Conservation (phyloP, 164 flowering plant genomes). For the Liquidambar formosana region DNA sequence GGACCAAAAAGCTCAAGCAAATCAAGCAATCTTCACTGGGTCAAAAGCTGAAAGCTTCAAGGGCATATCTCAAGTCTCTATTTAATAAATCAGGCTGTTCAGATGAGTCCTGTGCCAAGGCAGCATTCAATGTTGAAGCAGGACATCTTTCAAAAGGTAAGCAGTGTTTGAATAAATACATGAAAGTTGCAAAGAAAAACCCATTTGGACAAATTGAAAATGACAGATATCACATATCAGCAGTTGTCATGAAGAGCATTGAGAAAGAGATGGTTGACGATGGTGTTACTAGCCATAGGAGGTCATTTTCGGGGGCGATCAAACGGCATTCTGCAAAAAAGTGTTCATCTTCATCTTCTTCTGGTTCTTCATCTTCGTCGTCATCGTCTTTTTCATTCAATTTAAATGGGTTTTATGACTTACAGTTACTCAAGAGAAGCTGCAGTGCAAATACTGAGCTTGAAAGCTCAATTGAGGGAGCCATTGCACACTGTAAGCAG, state of each 20-base stretch:
- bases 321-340: slow-evolving; percentile 8
- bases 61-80: slow-evolving; percentile 60
- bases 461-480: slow-evolving; percentile 51
- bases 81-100: slow-evolving; percentile 59
- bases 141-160: slow-evolving; percentile 23
- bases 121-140: slow-evolving; percentile 28
- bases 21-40: slow-evolving; percentile 49
- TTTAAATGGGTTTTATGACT: slow-evolving; percentile 33
- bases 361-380: slow-evolving; percentile 30
- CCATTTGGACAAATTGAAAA: slow-evolving; percentile 42
- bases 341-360: slow-evolving; percentile 14
- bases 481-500: slow-evolving; percentile 58
- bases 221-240: slow-evolving; percentile 25
- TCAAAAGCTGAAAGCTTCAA: slow-evolving; percentile 63
- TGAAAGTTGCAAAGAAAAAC: slow-evolving; percentile 38
- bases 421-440: slow-evolving; percentile 36
- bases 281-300: slow-evolving; percentile 37
- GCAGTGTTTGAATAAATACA: slow-evolving; percentile 40
- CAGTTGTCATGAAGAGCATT: slow-evolving; percentile 18
- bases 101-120: slow-evolving; percentile 37
- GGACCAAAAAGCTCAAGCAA: slow-evolving; percentile 61
- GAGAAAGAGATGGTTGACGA: slow-evolving; percentile 34
- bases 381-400: slow-evolving; percentile 48
- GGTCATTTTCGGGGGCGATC: slow-evolving; percentile 50
- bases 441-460: slow-evolving; percentile 39